Percentiles rank a stretch among this genome's conserved stretches.
Conservation (phyloP, 2,329 filamentous ascomycete genomes). For the Cercospora janseana region DNA sequence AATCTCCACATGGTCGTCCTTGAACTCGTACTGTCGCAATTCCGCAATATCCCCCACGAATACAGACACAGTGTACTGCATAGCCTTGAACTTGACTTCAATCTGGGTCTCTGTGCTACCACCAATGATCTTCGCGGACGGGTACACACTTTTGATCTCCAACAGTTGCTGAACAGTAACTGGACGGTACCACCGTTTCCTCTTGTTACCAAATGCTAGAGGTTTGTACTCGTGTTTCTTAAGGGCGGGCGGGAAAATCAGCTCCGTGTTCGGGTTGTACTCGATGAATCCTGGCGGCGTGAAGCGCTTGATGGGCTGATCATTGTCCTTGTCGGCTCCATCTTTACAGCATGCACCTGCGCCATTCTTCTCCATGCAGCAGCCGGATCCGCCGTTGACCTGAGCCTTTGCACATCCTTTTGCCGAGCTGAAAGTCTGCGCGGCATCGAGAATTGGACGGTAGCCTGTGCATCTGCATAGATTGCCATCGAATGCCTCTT, state of each 20-base stretch:
- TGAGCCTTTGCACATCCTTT: slow-evolving; percentile 56
- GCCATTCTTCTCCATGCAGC: slow-evolving; percentile 64
- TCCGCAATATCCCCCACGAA: slow-evolving; percentile 93
- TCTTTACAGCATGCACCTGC: slow-evolving; percentile 60
- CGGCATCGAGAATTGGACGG: slow-evolving; percentile 87
- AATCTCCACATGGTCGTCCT: slow-evolving; percentile 80
- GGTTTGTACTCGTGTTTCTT: slow-evolving; percentile 80
- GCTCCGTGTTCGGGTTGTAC: slow-evolving; percentile 87
- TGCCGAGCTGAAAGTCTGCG: slow-evolving; percentile 74
- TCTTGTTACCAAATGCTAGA: slow-evolving; percentile 88
- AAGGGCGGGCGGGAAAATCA: slow-evolving; percentile 87
- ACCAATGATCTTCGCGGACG: slow-evolving; percentile 88
- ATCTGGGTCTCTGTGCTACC: slow-evolving; percentile 98
- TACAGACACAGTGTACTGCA: slow-evolving; percentile 85
- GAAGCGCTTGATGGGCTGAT: slow-evolving; percentile 60
- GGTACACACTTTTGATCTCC: slow-evolving; percentile 83
- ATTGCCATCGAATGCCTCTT: slow-evolving; percentile 97
- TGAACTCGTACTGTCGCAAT: slow-evolving; percentile 74
- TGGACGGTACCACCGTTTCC: slow-evolving; percentile 89
- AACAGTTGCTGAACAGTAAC: slow-evolving; percentile 82
- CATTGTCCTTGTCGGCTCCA: slow-evolving; percentile 39
- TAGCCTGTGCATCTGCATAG: slow-evolving; percentile 95
- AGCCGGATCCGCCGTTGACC: slow-evolving; percentile 61
- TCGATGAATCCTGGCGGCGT: slow-evolving; percentile 89
- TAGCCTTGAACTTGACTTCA: slow-evolving; percentile 95